Base-by-base conservation (phyloP, 257 asterid genomes). In the Nemophila menziesii region DNA sequence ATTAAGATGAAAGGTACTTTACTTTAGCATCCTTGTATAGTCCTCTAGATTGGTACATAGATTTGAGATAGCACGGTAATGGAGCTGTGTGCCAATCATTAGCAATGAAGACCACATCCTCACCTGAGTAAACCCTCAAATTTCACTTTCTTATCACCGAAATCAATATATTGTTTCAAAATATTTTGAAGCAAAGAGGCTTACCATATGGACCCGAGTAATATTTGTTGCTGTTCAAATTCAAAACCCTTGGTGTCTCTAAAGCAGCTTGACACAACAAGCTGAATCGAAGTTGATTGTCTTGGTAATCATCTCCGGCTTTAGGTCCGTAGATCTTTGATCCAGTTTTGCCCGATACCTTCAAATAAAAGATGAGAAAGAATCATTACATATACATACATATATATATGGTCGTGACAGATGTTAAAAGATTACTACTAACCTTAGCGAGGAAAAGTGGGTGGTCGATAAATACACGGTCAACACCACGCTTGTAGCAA, bases 31-130 rank as follows among this genome's bases (percentile, higher is more conserved):
- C 50, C 61, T 16, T 57, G 84, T 76, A 85, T 46, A 78, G 60
- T 69, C 98, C 98, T 61, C 41, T 72, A 18, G 98, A 61, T 49
- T 90, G 94, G 77, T 90, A 90, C 51, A 78, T 60, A 22, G 72
- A 51, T 71, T 90, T 81, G 22, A 85, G 79, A 73, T 81, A 90
- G 78, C 98, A 81, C 0, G 98, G 94, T 48, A 90, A 84, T 61
- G 73, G 71, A 56, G 94, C 82, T 17, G 92, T 78, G 70, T 90
- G 98, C 96, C 98, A 90, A 55, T 90, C 98, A 39, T 90, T 90
- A 26, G 96, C 96, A 44, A 90, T 44, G 62, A 89, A 84, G 70
- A 81, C 58, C 61, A 84, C 92, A 67, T 89, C 90, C 61, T 89
- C 98, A 6, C 98, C 98, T 85, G 43, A 14, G 8, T 15, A 8